These are phyloP conservation scores for Leccinum ochraceum DNA, from an alignment of 768 basidiomycete genomes.

Conservation along the genomic window DNA sequence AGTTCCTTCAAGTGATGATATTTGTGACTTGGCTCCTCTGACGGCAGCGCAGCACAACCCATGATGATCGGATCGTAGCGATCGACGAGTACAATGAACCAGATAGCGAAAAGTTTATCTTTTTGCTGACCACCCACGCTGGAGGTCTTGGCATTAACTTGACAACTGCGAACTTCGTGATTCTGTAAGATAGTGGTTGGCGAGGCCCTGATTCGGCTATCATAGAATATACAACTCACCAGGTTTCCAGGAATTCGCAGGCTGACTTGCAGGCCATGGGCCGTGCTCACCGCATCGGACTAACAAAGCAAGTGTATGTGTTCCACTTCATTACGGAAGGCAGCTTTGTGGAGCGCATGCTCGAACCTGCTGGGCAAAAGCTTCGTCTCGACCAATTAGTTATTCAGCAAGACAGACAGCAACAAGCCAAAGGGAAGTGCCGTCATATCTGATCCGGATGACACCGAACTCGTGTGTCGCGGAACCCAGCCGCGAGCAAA, in stretches of 20 bases:
- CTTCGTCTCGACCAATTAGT: conserved; percentile 93
- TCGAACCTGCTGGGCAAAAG: conserved; percentile 92
- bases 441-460: background rate
- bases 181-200: conserved; percentile 98
- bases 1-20: background rate
- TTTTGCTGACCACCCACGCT: conserved; percentile 93
- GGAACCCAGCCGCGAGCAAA: conserved; percentile 76
- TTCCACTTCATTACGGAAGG: conserved; percentile 85
- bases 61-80: conserved; percentile 92
- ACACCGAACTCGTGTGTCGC: background rate
- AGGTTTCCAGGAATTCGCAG: conserved; percentile 82
- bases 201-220: conserved; percentile 31
- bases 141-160: conserved; percentile 97
- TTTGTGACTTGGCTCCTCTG: conserved; percentile 41
- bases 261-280: conserved; percentile 99
- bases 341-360: conserved; percentile 90
- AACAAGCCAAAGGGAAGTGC: conserved; percentile 71
- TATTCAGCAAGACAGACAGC: conserved; percentile 91
- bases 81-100: conserved; percentile 99
- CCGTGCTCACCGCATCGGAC: conserved; percentile 94
- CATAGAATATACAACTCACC: conserved; percentile 4
- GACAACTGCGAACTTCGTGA: conserved; percentile 92
- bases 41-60: conserved; percentile 80
- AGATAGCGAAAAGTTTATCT: conserved; percentile 93
- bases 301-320: conserved; percentile 86